Evolutionary conservation across 306 rosid species (phyloP), one percentile per base, ranked within the genome.

Genomic region (Acacia melanoxylon): DNA sequence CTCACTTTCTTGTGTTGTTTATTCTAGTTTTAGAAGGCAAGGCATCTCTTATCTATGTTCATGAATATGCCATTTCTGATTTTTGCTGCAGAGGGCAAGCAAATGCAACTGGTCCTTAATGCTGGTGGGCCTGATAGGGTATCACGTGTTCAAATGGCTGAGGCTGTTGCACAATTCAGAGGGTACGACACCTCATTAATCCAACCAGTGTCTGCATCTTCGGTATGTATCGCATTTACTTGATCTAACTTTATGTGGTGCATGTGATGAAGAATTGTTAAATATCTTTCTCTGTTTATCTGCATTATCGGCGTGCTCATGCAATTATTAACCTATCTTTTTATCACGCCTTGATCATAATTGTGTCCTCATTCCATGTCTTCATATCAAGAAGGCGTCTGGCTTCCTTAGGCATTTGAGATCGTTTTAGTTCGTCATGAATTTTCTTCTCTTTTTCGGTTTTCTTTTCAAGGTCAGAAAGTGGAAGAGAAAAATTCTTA

Each of bases 81-180:
- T 58, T 24, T 80, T 77, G 67, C 78, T 66, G 70, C 83, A 91
- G 99, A 91, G 68, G 78, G 87, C 31, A 92, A 92, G 91, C 88
- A 91, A 87, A 88, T 91, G 83, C 91, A 82, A 73, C 70, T 93
- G 79, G 58, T 92, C 72, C 85, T 95, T 76, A 95, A 95, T 83
- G 93, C 72, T n/a, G 97, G 99, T 41, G 99, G 99, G 79, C 87
- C 92, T 11, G 93, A 95, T 80, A 82, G 96, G 86, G 88, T 92
- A 33, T 95, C 98, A 1, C 93, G 98, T 33, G 88, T 89, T 76
- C 88, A 93, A 86, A 93, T 93, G 97, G 99, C 99, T 2, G 94
- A 93, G 93, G 83, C 84, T 54, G 96, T 93, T 76, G 98, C 96
- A 12, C 87, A 92, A 78, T 51, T 89, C 54, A 88, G 96, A 86